Percentiles rank a stretch among this genome's conserved stretches.
These are phyloP conservation scores for Alnus glutinosa DNA, from an alignment of 306 rosid species.

Conservation along the genomic window DNA sequence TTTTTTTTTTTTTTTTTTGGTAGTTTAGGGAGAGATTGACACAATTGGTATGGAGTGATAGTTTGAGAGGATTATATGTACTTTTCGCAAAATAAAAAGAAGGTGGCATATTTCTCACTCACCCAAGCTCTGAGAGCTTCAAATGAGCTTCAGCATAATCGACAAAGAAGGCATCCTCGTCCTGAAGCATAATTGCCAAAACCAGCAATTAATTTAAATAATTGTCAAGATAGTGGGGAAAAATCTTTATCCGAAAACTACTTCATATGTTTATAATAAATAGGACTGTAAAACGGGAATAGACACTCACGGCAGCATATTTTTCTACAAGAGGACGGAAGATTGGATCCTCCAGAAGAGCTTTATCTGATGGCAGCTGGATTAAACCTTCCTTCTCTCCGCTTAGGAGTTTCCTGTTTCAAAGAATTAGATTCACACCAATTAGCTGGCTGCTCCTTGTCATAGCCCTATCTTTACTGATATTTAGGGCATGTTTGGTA, in stretches of 20 bases:
- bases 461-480: background rate
- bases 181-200: conserved; percentile 28
- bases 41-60: no score
- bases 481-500: background rate
- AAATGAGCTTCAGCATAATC: conserved; percentile 55
- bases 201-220: background rate
- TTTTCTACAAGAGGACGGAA: conserved; percentile 64
- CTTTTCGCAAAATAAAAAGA: no score
- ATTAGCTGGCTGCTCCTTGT: background rate
- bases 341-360: conserved; percentile 53
- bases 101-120: conserved; percentile 12
- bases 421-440: background rate
- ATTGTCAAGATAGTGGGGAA: background rate
- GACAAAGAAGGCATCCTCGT: conserved; percentile 52
- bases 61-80: no score
- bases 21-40: no score
- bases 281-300: background rate
- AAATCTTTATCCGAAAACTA: background rate
- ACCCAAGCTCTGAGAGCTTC: conserved; percentile 61
- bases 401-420: conserved; percentile 36
- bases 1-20: no score
- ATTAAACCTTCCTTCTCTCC: conserved; percentile 49
- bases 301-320: conserved; percentile 47
- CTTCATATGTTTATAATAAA: background rate
- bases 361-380: conserved; percentile 60